phyloP scores from a whole-genome alignment of 257 asterid species.

The Nicotiana noctiflora region DNA sequence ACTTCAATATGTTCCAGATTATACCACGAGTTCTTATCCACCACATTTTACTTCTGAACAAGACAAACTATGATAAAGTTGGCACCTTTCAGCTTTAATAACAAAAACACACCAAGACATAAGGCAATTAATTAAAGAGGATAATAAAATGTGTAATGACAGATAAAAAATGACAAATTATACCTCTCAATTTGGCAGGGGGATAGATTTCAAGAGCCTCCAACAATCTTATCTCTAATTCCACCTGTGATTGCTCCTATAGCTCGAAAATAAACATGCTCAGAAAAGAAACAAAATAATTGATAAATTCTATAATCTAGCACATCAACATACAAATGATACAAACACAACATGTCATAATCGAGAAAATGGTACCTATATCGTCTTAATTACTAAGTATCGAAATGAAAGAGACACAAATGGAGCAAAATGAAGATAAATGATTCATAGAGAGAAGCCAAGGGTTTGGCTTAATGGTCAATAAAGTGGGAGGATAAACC shows the following conservation, averaged over 20 bases:
- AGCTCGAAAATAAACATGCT: constrained; percentile 9
- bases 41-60: background rate
- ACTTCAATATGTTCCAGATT: background rate
- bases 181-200: constrained; percentile 77
- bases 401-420: too few species aligned
- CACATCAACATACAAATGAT: background rate
- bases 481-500: too few species aligned
- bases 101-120: background rate
- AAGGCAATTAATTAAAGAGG: background rate
- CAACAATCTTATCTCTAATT: constrained; percentile 74
- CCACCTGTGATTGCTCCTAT: constrained; percentile 83
- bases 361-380: background rate
- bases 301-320: background rate
- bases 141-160: background rate
- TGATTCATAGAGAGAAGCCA: too few species aligned
- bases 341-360: background rate
- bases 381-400: too few species aligned
- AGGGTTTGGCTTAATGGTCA: too few species aligned
- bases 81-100: background rate
- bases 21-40: background rate
- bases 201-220: constrained; percentile 95
- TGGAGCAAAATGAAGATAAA: too few species aligned
- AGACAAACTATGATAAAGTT: background rate
- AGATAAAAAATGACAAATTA: background rate
- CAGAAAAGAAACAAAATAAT: background rate